phyloP scores from a whole-genome alignment of 73 alveolate species.

The Symbiodinium pilosum region DNA sequence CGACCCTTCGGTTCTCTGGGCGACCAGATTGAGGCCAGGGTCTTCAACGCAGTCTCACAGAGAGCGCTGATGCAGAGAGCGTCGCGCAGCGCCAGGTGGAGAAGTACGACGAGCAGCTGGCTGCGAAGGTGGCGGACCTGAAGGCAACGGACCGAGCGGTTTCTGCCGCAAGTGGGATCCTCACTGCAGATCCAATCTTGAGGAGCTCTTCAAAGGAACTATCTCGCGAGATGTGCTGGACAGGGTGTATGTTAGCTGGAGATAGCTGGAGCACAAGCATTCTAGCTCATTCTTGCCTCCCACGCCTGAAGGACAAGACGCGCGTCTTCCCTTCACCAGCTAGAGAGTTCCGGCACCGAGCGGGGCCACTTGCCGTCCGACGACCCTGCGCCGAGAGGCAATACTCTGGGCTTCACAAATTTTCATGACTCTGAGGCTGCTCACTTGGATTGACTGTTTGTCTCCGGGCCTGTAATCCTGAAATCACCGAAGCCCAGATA shows the following conservation, averaged over 20 bases:
- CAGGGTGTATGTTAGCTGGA: background rate
- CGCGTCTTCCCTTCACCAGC: conserved; percentile 15
- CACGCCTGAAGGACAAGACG: conserved; percentile 26
- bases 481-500: too few species aligned
- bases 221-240: conserved; percentile 3
- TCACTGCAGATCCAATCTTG: background rate
- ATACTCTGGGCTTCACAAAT: too few species aligned
- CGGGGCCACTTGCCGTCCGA: conserved; percentile 79
- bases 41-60: background rate
- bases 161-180: too few species aligned
- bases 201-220: background rate
- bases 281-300: too few species aligned
- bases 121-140: background rate
- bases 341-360: conserved; percentile 59
- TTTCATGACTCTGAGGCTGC: too few species aligned
- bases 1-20: conserved; percentile 89
- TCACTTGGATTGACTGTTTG: too few species aligned
- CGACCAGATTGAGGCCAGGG: conserved; percentile 38
- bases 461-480: too few species aligned
- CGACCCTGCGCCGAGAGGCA: conserved; percentile 68
- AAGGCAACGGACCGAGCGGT: background rate
- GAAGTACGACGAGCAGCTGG: conserved; percentile 8
- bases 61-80: background rate
- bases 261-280: too few species aligned
- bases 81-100: background rate